Evolutionary conservation across 1,284 basidiomycete genomes (phyloP).

Genomic region (Boletus semigastroideus): DNA sequence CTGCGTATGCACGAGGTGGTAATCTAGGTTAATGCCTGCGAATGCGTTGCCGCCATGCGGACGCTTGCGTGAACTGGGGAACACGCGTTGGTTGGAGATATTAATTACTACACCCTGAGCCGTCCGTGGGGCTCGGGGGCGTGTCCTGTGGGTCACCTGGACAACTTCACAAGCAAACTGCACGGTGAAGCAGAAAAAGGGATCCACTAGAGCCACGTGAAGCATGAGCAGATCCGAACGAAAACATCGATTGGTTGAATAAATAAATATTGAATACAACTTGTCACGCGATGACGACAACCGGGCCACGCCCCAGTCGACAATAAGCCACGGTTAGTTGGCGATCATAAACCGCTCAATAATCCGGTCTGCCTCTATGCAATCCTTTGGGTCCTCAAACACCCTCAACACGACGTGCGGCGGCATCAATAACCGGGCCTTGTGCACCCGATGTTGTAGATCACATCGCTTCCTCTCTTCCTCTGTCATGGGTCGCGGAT

Average conservation of each 20-base stretch:
- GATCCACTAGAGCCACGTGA: constrained; percentile 2
- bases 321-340: constrained; percentile 1
- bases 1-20: constrained; percentile 1
- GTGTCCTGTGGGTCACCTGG: not conserved
- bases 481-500: constrained; percentile 37
- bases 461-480: constrained; percentile 53
- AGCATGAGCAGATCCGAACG: not conserved
- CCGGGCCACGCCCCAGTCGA: not conserved
- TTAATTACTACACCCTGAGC: not conserved
- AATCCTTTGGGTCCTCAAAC: constrained; percentile 66
- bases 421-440: constrained; percentile 56
- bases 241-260: not conserved
- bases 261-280: too few species aligned
- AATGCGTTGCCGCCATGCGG: not conserved
- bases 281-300: not conserved
- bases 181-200: not conserved
- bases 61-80: not conserved
- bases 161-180: not conserved
- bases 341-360: constrained; percentile 19
- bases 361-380: constrained; percentile 53
- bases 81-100: not conserved
- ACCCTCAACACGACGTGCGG: constrained; percentile 55
- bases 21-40: not conserved
- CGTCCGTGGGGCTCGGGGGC: not conserved
- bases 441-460: constrained; percentile 60